These are phyloP conservation scores for Platismatia glauca DNA, from an alignment of 495 filamentous ascomycete genomes.

Conservation along the genomic window DNA sequence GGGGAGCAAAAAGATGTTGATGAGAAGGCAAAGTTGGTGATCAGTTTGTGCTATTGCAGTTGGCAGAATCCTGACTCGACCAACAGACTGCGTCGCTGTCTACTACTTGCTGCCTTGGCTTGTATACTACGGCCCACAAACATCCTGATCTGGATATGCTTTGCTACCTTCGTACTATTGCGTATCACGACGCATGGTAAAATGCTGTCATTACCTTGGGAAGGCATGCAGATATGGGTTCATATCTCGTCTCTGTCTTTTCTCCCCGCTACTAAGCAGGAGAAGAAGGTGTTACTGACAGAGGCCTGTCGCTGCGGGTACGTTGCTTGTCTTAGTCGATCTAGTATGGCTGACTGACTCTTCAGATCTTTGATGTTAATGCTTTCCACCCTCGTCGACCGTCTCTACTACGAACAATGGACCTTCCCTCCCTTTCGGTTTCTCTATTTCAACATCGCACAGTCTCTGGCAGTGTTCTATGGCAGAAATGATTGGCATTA, in stretches of 20 bases:
- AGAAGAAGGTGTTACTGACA: slow-evolving; percentile 46
- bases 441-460: slow-evolving; percentile 83
- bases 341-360: neutral
- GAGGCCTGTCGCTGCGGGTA: slow-evolving; percentile 63
- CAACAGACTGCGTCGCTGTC: slow-evolving; percentile 51
- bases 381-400: slow-evolving; percentile 60
- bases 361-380: slow-evolving; percentile 47
- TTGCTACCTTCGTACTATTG: slow-evolving; percentile 40
- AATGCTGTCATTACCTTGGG: slow-evolving; percentile 18
- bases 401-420: slow-evolving; percentile 77
- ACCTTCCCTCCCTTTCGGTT: slow-evolving; percentile 84
- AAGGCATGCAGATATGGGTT: slow-evolving; percentile 22
- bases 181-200: slow-evolving; percentile 25
- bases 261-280: slow-evolving; percentile 34
- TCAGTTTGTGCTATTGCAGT: slow-evolving; percentile 3
- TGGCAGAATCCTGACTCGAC: slow-evolving; percentile 11
- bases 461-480: slow-evolving; percentile 84
- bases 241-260: slow-evolving; percentile 37
- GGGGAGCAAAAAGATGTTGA: slow-evolving; percentile 9
- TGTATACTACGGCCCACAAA: slow-evolving; percentile 90
- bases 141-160: slow-evolving; percentile 67
- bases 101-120: slow-evolving; percentile 70
- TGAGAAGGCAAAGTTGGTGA: slow-evolving; percentile 23
- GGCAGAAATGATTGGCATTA: slow-evolving; percentile 89
- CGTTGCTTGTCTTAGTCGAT: slow-evolving; percentile 22